Evolutionary conservation across 306 rosid genomes (phyloP).

Genomic region (Betula pendula): DNA sequence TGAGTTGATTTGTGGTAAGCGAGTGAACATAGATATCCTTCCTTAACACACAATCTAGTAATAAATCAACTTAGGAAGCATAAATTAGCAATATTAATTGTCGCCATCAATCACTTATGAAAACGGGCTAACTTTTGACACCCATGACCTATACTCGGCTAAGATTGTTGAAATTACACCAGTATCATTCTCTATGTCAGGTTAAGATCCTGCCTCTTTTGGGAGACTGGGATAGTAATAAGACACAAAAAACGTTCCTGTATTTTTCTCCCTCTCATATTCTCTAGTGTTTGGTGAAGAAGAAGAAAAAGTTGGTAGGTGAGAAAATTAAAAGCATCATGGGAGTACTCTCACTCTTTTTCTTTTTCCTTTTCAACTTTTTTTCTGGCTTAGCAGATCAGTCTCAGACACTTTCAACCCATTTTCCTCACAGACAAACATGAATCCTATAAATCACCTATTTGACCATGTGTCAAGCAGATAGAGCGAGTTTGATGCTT

Average conservation of each 20-base stretch:
- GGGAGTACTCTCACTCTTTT: neutral
- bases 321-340: neutral
- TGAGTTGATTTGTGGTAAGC: no score
- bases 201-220: no score
- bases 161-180: no score
- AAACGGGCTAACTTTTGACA: neutral
- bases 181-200: no score
- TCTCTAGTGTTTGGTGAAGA: conserved; percentile 22
- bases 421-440: neutral
- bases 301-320: neutral
- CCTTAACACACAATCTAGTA: no score
- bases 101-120: neutral
- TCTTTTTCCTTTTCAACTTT: neutral
- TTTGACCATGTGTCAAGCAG: conserved; percentile 13
- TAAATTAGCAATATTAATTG: neutral
- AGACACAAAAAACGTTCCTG: neutral
- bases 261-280: neutral
- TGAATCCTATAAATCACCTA: conserved; percentile 14
- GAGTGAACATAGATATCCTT: no score
- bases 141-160: neutral
- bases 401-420: neutral
- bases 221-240: no score
- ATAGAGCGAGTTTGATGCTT: conserved; percentile 14
- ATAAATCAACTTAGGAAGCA: neutral
- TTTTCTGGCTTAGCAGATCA: neutral